Conservation (phyloP, 208 protist genomes). For the Zelonia costaricensis region DNA sequence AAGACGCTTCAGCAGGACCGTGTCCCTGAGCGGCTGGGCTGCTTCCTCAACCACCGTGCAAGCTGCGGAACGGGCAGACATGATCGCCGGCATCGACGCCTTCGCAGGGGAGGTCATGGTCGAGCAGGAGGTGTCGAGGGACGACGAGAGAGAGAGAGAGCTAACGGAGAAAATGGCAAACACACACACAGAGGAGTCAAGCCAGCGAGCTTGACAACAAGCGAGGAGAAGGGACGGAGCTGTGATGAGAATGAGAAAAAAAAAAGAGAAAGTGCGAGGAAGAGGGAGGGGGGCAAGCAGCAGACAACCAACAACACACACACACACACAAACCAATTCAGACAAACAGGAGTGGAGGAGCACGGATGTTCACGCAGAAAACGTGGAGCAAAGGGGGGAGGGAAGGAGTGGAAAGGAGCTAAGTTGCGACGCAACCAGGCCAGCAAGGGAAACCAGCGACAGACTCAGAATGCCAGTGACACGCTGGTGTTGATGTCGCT, state of each 20-base stretch:
- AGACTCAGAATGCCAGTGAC: too few relatives aligned
- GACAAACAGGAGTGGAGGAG: background rate
- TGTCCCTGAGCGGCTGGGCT: background rate
- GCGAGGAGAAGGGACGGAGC: too few relatives aligned
- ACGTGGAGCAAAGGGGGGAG: background rate
- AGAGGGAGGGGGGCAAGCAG: background rate
- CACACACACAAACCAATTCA: background rate
- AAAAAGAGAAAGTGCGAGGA: background rate
- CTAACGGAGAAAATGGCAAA: too few relatives aligned
- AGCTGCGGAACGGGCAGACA: background rate
- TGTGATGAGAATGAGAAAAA: too few relatives aligned
- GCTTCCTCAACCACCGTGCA: background rate
- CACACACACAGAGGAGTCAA: too few relatives aligned
- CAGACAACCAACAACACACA: background rate
- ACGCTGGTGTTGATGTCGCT: too few relatives aligned
- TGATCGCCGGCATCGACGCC: background rate
- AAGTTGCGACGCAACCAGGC: too few relatives aligned
- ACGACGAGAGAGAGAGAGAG: too few relatives aligned
- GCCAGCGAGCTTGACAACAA: too few relatives aligned
- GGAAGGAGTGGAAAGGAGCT: background rate
- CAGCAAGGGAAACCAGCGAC: too few relatives aligned
- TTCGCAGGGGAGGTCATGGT: background rate
- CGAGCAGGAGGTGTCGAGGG: too few relatives aligned
- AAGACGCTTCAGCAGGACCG: slow-evolving; percentile 18
- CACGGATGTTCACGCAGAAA: background rate